phyloP scores from a whole-genome alignment of 768 basidiomycete genomes.

The Termitomyces sp. region DNA sequence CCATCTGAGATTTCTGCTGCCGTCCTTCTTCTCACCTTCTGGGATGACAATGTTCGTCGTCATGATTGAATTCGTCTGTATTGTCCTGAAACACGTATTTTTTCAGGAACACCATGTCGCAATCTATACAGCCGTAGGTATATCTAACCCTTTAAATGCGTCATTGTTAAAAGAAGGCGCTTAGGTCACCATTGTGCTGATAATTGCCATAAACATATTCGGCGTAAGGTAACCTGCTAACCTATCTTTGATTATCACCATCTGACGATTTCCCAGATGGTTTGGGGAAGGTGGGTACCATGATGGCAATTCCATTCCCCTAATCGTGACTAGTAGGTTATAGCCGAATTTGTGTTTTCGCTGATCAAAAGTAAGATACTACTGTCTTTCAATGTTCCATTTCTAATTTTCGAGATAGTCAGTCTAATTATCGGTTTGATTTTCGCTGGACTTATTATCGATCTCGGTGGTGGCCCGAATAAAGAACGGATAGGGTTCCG shows the following conservation, averaged over 20 bases:
- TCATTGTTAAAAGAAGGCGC: not conserved
- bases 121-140: conserved; percentile 48
- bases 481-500: conserved; percentile 67
- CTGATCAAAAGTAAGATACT: conserved; percentile 52
- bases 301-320: not conserved
- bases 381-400: not conserved
- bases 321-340: conserved; percentile 1
- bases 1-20: conserved; percentile 78
- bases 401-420: conserved; percentile 30
- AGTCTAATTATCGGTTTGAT: conserved; percentile 60
- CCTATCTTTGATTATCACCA: not conserved
- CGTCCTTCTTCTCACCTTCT: conserved; percentile 65
- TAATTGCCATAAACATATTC: conserved; percentile 63
- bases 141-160: not conserved
- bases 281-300: conserved; percentile 57
- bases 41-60: conserved; percentile 53
- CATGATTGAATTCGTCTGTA: conserved; percentile 13
- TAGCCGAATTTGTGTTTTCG: conserved; percentile 66
- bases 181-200: conserved; percentile 47
- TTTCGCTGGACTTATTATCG: conserved; percentile 62
- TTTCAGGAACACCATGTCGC: conserved; percentile 45
- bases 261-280: conserved; percentile 29
- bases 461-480: conserved; percentile 74
- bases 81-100: not conserved
- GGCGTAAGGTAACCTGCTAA: conserved; percentile 50